A percentile compares a stretch with the other conserved stretches of the same genome.
These are phyloP conservation scores for Cutaneotrichosporon dermatis DNA, from an alignment of 1,284 basidiomycete species.

Conservation along the genomic window DNA sequence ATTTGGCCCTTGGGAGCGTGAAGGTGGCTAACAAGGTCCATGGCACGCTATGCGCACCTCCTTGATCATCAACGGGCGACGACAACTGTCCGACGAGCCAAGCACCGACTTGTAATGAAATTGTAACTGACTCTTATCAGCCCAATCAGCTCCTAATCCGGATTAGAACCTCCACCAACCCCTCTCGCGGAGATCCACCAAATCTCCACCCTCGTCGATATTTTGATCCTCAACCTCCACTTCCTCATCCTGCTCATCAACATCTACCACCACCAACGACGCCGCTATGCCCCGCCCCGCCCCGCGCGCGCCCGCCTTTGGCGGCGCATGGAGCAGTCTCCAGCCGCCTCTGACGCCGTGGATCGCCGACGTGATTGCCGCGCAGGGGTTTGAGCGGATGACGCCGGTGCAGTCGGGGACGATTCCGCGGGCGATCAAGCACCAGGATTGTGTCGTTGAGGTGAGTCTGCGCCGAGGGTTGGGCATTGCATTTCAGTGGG, in stretches of 20 bases:
- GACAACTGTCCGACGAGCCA: too few relatives aligned
- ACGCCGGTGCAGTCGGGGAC: slow-evolving; percentile 96
- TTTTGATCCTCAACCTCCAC: slow-evolving; percentile 1
- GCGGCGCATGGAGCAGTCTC: slow-evolving; percentile 51
- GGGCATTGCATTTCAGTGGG: too few relatives aligned
- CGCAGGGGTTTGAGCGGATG: slow-evolving; percentile 78
- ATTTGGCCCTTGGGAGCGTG: too few relatives aligned
- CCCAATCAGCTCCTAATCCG: too few relatives aligned
- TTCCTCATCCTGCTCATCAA: not conserved
- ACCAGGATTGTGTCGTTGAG: slow-evolving; percentile 98
- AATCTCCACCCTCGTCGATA: not conserved
- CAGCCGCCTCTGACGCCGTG: slow-evolving; percentile 72
- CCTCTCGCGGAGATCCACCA: not conserved
- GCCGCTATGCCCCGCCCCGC: slow-evolving; percentile 6
- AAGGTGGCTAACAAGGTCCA: too few relatives aligned
- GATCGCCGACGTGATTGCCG: slow-evolving; percentile 77
- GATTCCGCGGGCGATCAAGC: slow-evolving; percentile 90
- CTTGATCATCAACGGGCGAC: too few relatives aligned
- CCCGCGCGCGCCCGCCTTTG: slow-evolving; percentile 25
- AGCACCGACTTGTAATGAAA: too few relatives aligned
- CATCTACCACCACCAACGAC: too few relatives aligned
- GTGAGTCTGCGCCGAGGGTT: too few relatives aligned
- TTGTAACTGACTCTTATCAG: too few relatives aligned
- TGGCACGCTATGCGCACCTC: too few relatives aligned
- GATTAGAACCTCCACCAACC: too few relatives aligned